Evolutionary conservation across 208 protist species (phyloP), one percentile per base, ranked within the genome.

Genomic region (Endotrypanum monterogeii): DNA sequence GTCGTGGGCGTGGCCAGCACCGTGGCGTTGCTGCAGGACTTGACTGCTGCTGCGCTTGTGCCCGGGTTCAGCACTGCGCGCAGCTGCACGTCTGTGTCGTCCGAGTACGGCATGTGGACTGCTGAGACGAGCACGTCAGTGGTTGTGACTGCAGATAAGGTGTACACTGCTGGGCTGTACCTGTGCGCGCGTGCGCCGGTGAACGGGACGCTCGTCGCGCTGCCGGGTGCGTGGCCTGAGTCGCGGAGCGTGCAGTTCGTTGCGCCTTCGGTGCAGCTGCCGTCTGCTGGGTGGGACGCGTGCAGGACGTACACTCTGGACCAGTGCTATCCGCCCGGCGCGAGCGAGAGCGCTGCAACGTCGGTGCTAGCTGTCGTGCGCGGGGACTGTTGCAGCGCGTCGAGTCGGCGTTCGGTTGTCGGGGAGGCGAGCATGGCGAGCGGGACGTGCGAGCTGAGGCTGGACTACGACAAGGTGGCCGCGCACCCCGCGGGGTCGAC

Each of bases 181-280:
- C 76, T 91, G 20, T 90, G 89, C 73, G 86, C 89, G n/a, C 57
- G 37, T 25, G 79, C 82, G 16, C 78, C 82, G n/a, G 58, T 84
- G 30, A 93, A 93, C 80, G 61, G 57, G 54, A 81, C 84, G 30
- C n/a, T 83, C 56, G 72, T 80, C 32, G 75, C 77, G 25, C 65
- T 93, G 46, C 89, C 88, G 35, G 55, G 41, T 3, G 57, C n/a
- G 25, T 52, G 30, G 37, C 11, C 63, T 46, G 37, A 18, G 25
- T 28, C 6, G 30, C 56, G 48, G 16, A 39, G 60, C 67, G n/a
- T 88, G 23, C 52, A 62, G 37, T 85, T 86, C 67, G 37, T 77
- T 39, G 68, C 71, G 67, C 78, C 75, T 9, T 37, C 44, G 23
- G 78, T 87, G 6, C 57, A 57, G 58, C 68, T 84, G 54, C 88